Conservation (phyloP, 2,329 filamentous ascomycete species). For the Mariannaea sp. region DNA sequence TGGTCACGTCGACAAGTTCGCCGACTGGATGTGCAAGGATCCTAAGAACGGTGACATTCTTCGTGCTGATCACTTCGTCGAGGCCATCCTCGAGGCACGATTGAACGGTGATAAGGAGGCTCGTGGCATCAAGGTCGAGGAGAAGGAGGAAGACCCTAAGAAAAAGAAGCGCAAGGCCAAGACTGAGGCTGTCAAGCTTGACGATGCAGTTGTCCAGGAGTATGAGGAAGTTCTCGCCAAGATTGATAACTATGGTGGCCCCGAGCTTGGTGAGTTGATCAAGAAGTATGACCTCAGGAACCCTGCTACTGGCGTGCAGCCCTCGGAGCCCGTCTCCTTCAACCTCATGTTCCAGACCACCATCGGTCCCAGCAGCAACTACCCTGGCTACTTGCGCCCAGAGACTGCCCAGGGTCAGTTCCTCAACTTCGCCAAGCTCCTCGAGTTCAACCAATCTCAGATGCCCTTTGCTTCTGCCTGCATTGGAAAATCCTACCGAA, state of each 20-base stretch:
- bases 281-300: conserved; percentile 90
- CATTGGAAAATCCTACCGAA: conserved; percentile 97
- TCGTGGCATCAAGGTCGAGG: conserved; percentile 78
- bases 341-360: conserved; percentile 99
- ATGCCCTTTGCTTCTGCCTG: conserved; percentile 98
- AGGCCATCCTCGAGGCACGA: conserved; percentile 86
- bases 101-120: conserved; percentile 92
- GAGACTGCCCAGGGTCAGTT: conserved; percentile 99
- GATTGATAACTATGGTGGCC: conserved; percentile 94
- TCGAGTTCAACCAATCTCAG: conserved; percentile 91
- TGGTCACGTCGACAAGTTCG: conserved; percentile 97
- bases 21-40: conserved; percentile 99
- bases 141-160: conserved; percentile 71
- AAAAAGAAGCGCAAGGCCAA: conserved; percentile 92
- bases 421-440: conserved; percentile 92
- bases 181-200: conserved; percentile 79
- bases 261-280: conserved; percentile 85
- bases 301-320: conserved; percentile 76
- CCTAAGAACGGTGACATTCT: conserved; percentile 97
- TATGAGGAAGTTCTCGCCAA: conserved; percentile 89
- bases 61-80: conserved; percentile 93
- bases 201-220: conserved; percentile 83
- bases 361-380: conserved; percentile 89
- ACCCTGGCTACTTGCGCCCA: conserved; percentile 83
- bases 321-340: conserved; percentile 84